Evolutionary conservation across 345 rosid species (phyloP).

Genomic region (Hibiscus mutabilis): DNA sequence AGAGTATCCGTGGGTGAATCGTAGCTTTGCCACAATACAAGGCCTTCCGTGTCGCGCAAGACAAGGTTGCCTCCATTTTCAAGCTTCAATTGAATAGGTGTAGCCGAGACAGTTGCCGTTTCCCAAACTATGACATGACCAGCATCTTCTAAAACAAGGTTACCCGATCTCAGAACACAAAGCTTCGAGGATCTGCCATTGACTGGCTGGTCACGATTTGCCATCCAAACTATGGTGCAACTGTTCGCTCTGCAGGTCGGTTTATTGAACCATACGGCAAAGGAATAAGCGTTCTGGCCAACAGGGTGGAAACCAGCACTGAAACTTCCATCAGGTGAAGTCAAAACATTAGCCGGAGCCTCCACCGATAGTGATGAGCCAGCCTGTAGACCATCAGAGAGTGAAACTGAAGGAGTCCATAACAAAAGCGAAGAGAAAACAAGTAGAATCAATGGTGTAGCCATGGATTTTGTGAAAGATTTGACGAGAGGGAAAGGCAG

Average conservation of each 20-base stretch:
- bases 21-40: constrained; percentile 28
- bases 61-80: constrained; percentile 30
- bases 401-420: not conserved
- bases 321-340: constrained; percentile 4
- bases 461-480: not conserved
- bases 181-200: constrained; percentile 17
- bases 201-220: constrained; percentile 23
- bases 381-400: not conserved
- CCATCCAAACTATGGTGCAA: constrained; percentile 28
- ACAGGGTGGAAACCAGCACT: constrained; percentile 9
- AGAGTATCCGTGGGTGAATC: constrained; percentile 33
- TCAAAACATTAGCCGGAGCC: not conserved
- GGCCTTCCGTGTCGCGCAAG: not conserved
- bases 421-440: not conserved
- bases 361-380: constrained; percentile 8
- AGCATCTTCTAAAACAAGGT: constrained; percentile 21
- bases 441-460: not conserved
- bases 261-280: constrained; percentile 17
- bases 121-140: constrained; percentile 20
- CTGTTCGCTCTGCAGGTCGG: not conserved
- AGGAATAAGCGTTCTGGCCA: constrained; percentile 13
- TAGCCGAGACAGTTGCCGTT: not conserved
- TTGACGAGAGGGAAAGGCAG: not conserved
- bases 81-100: constrained; percentile 8
- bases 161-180: constrained; percentile 5